Percentiles rank a stretch among this genome's conserved stretches.
phyloP scores from a whole-genome alignment of 73 alveolate genomes.

The Paramecium sexaurelia region DNA sequence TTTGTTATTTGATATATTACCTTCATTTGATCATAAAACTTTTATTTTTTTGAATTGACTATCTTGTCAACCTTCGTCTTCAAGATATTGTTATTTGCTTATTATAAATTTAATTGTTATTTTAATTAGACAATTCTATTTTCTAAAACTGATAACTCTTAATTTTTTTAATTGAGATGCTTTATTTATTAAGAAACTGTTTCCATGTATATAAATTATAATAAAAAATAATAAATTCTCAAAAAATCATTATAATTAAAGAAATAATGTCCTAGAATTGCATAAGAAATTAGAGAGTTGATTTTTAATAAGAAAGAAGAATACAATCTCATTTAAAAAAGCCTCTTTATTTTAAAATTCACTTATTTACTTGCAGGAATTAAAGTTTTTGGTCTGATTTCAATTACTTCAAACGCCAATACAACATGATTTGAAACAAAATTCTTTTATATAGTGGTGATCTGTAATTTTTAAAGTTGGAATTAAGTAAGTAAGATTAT shows the following conservation, averaged over 20 bases:
- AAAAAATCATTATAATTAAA: neutral
- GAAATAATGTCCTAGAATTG: neutral
- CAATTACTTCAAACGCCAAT: too few relatives aligned
- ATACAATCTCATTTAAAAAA: neutral
- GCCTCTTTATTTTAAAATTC: too few relatives aligned
- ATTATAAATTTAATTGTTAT: neutral
- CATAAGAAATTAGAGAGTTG: neutral
- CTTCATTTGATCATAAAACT: neutral
- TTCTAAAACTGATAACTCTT: neutral
- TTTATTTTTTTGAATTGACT: neutral
- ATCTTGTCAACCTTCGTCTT: neutral
- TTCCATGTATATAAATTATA: neutral
- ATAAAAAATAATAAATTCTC: neutral
- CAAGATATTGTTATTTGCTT: neutral
- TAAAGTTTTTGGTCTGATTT: too few relatives aligned
- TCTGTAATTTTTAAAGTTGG: too few relatives aligned
- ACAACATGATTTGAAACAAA: too few relatives aligned
- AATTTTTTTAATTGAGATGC: neutral
- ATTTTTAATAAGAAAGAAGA: neutral
- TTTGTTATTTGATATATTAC: neutral
- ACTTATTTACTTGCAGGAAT: too few relatives aligned
- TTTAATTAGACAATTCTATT: neutral
- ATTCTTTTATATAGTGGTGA: too few relatives aligned
- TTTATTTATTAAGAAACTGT: neutral
- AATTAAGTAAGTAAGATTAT: too few relatives aligned